phyloP scores from a whole-genome alignment of 2,329 filamentous ascomycete genomes.

The Massarina eburnea region DNA sequence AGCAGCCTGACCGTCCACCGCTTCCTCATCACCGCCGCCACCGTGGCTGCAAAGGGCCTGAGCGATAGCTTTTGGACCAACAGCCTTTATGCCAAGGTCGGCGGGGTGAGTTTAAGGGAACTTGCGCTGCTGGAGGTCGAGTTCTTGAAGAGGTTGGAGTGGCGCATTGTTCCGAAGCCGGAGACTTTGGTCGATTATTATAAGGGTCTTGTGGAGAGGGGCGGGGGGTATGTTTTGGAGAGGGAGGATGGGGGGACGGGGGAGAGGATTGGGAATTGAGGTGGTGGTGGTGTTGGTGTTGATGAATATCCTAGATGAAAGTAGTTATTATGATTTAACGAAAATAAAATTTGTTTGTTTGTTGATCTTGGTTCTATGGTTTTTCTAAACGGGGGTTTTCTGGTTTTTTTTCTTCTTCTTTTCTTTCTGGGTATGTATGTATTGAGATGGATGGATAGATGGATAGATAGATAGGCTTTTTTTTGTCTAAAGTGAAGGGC shows the following conservation, averaged over 20 bases:
- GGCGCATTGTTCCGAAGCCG: conserved; percentile 94
- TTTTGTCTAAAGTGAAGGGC: no score
- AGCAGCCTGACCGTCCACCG: conserved; percentile 96
- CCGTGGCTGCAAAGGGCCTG: conserved; percentile 91
- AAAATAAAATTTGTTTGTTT: no score
- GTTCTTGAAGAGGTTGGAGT: conserved; percentile 88
- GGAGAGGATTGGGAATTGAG: no score
- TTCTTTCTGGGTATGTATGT: no score
- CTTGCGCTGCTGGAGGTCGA: conserved; percentile 90
- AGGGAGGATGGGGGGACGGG: conserved; percentile 24
- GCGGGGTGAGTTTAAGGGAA: conserved; percentile 87
- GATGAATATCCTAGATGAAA: no score
- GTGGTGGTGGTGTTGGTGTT: no score
- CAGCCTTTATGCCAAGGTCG: conserved; percentile 90
- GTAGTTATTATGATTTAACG: no score
- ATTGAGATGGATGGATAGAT: no score
- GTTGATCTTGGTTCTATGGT: no score
- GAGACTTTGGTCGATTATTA: conserved; percentile 95
- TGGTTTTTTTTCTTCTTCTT: no score
- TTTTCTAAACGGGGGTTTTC: no score
- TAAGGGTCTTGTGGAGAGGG: conserved; percentile 74
- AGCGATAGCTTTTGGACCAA: conserved; percentile 99
- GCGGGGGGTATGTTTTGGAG: conserved; percentile 59
- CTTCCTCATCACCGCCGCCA: conserved; percentile 93
- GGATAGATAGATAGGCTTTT: no score